A percentile compares a stretch with the other conserved stretches of the same genome.
phyloP scores from a whole-genome alignment of 164 flowering plant species.

The Stephania japonica region DNA sequence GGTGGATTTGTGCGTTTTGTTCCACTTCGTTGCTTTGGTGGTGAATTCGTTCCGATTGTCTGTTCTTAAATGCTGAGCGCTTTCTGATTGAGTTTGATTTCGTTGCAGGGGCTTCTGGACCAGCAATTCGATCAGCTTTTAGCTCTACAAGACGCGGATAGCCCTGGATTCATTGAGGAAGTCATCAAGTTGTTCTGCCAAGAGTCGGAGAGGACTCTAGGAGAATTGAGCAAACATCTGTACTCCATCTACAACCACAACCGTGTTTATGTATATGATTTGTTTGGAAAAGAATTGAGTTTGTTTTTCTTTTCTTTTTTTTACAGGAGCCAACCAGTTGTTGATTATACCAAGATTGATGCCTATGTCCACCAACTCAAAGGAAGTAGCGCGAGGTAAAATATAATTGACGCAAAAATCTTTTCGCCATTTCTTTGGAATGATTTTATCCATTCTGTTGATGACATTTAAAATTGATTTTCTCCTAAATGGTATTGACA shows the following conservation, averaged over 20 bases:
- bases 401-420: neutral
- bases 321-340: conserved; percentile 18
- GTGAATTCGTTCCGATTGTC: too few relatives aligned
- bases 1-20: neutral
- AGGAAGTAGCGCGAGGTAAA: conserved; percentile 30
- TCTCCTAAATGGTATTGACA: neutral
- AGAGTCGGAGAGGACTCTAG: conserved; percentile 19
- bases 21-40: neutral
- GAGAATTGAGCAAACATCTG: conserved; percentile 21
- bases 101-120: conserved; percentile 22
- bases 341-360: conserved; percentile 21
- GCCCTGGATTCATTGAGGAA: conserved; percentile 26
- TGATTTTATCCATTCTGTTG: neutral
- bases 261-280: neutral
- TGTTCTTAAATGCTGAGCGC: too few relatives aligned
- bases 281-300: neutral
- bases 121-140: conserved; percentile 25
- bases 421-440: neutral
- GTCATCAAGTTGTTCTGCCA: conserved; percentile 22
- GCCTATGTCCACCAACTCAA: conserved; percentile 25
- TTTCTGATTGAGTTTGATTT: neutral
- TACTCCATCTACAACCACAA: conserved; percentile 2
- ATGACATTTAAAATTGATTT: neutral
- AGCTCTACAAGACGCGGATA: conserved; percentile 21
- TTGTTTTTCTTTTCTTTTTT: neutral